Evolutionary conservation across 148 eudicot species (phyloP).

Genomic region (Silene conica): DNA sequence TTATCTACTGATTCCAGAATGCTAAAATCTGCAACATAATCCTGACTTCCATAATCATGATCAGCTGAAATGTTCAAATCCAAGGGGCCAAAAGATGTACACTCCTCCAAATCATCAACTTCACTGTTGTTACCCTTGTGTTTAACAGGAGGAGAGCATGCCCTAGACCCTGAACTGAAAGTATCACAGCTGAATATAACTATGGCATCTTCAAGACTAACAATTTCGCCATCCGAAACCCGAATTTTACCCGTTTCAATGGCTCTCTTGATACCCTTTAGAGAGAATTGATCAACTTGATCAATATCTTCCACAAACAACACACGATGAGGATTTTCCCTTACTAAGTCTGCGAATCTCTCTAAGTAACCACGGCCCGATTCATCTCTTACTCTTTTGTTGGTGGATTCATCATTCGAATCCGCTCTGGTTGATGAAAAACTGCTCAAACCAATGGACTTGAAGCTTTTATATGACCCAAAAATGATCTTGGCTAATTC

Average conservation of each 20-base stretch:
- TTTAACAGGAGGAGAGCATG: constrained; percentile 50
- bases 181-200: constrained; percentile 62
- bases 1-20: constrained; percentile 47
- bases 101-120: constrained; percentile 23
- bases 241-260: constrained; percentile 44
- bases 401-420: constrained; percentile 38
- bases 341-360: constrained; percentile 43
- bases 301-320: constrained; percentile 63
- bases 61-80: constrained; percentile 53
- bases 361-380: constrained; percentile 34
- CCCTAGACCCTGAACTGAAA: constrained; percentile 49
- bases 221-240: constrained; percentile 30
- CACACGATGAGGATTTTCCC: constrained; percentile 58
- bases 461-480: constrained; percentile 37
- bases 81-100: constrained; percentile 25
- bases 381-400: constrained; percentile 55
- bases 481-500: constrained; percentile 53
- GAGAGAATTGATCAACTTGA: constrained; percentile 44
- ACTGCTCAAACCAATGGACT: constrained; percentile 38
- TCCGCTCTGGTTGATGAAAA: constrained; percentile 43
- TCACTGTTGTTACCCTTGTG: constrained; percentile 28
- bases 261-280: constrained; percentile 43
- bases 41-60: constrained; percentile 18
- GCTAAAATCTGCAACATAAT: constrained; percentile 26
- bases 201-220: constrained; percentile 54